Evolutionary conservation across 441 rosid species (phyloP).

Genomic region (Gossypium davidsonii): DNA sequence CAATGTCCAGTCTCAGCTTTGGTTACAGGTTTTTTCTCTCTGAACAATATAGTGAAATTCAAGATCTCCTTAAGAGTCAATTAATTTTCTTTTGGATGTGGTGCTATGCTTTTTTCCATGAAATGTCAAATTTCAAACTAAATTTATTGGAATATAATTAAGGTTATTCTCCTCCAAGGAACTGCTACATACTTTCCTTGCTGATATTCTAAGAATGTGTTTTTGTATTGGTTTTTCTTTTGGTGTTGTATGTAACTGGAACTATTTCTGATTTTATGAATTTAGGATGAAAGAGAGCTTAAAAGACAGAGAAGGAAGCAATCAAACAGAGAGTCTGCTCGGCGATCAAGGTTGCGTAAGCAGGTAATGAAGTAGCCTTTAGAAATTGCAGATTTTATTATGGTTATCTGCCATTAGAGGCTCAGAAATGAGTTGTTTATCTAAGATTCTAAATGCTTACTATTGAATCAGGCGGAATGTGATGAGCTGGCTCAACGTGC

Average conservation of each 20-base stretch:
- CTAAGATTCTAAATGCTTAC: background rate
- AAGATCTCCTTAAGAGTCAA: background rate
- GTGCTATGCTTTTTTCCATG: background rate
- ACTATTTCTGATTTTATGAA: background rate
- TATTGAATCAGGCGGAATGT: slow-evolving; percentile 72
- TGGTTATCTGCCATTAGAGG: slow-evolving; percentile 1
- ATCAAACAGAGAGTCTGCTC: slow-evolving; percentile 95
- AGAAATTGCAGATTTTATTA: slow-evolving; percentile 1
- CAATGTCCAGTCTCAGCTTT: slow-evolving; percentile 59
- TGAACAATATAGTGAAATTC: background rate
- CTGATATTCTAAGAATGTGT: background rate
- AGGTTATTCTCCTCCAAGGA: background rate
- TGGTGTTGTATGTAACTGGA: background rate
- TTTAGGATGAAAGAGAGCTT: slow-evolving; percentile 35
- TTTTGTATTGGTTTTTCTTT: background rate
- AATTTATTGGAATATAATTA: background rate
- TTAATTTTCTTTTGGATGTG: background rate
- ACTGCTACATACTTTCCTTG: background rate
- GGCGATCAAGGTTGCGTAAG: slow-evolving; percentile 90
- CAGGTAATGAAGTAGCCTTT: slow-evolving; percentile 47
- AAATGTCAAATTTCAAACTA: slow-evolving; percentile 1
- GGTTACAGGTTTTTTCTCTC: slow-evolving; percentile 62
- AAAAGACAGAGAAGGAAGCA: slow-evolving; percentile 80
- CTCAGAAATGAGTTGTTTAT: slow-evolving; percentile 11
- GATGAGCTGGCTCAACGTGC: slow-evolving; percentile 91